Evolutionary conservation across 768 basidiomycete genomes (phyloP).

Genomic region (Kwoniella bestiolae): DNA sequence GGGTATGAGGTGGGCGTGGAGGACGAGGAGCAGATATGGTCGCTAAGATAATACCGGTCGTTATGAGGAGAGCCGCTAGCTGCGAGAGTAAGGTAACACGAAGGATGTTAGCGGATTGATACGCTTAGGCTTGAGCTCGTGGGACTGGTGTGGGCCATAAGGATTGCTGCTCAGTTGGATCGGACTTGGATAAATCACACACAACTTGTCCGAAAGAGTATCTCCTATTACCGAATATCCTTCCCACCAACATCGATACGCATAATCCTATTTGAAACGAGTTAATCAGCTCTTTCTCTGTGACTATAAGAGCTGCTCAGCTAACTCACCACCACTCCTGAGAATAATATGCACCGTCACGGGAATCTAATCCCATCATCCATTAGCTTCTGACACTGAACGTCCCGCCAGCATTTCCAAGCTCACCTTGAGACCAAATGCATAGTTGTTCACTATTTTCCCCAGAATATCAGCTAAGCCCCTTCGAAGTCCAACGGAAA

Average conservation of each 20-base stretch:
- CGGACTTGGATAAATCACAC: conserved; percentile 45
- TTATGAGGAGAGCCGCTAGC: conserved; percentile 71
- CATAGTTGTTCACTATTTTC: conserved; percentile 73
- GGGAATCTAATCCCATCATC: conserved; percentile 63
- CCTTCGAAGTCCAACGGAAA: background rate
- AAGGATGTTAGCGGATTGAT: background rate
- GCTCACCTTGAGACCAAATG: conserved; percentile 62
- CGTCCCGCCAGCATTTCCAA: too few species aligned
- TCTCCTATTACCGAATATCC: conserved; percentile 64
- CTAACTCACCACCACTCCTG: conserved; percentile 71
- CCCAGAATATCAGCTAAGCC: background rate
- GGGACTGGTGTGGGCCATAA: too few species aligned
- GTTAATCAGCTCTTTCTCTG: background rate
- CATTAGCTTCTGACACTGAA: background rate
- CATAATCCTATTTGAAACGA: conserved; percentile 64
- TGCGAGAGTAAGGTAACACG: conserved; percentile 56
- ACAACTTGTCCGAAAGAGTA: conserved; percentile 68
- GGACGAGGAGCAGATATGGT: conserved; percentile 64
- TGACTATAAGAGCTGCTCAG: background rate
- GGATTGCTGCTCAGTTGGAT: too few species aligned
- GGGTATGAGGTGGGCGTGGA: conserved; percentile 14
- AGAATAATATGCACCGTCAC: conserved; percentile 81
- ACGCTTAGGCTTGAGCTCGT: too few species aligned
- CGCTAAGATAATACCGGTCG: conserved; percentile 71
- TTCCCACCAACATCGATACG: conserved; percentile 76